Evolutionary conservation across 352 stramenopile genomes (phyloP), one percentile per base, ranked within the genome.

Genomic region (Pythium aquatile): DNA sequence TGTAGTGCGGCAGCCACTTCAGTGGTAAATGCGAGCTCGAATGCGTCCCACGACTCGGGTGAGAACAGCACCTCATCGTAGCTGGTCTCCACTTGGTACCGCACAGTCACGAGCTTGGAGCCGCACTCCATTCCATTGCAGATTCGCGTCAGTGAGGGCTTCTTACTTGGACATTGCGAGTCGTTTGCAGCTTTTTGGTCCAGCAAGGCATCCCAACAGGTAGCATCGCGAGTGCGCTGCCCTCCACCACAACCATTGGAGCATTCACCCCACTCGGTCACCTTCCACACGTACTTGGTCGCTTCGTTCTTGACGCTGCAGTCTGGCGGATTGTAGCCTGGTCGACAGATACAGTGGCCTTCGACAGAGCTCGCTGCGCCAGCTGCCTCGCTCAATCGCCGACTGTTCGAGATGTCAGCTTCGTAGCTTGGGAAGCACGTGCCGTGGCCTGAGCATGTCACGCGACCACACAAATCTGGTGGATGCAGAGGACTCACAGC

Each of bases 111-210:
- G 16, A 87, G 73, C 61, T 87, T 90, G 16, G 79, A 87, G 13
- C 83, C 83, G 54, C 83, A 91, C 51, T 90, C 81, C 69, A 91
- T 88, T 37, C 82, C 76, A 46, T 91, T 91, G 75, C 82, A 91
- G 28, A 91, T 89, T 10, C 75, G 78, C 17, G 80, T 77, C 24
- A 83, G 65, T 32, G 79, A 79, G 4, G 82, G 82, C 47, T 86
- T 87, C 35, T 73, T 75, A 0, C 62, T 67, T 0, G 63, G 35
- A 17, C 81, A 90, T 16, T 75, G 33, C 4, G 57, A 17, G 1
- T 82, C 77, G 6, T 61, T 58, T 1, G 64, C 46, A 1, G 77
- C 73, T 3, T 63, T 42, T 30, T 68, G 57, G 24, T 82, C 69
- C 0, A 61, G 69, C 6, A 55, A 26, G 1, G 77, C 46, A 20